These are phyloP conservation scores for Erysimum cheiri DNA, from an alignment of 441 rosid species.

Conservation along the genomic window DNA sequence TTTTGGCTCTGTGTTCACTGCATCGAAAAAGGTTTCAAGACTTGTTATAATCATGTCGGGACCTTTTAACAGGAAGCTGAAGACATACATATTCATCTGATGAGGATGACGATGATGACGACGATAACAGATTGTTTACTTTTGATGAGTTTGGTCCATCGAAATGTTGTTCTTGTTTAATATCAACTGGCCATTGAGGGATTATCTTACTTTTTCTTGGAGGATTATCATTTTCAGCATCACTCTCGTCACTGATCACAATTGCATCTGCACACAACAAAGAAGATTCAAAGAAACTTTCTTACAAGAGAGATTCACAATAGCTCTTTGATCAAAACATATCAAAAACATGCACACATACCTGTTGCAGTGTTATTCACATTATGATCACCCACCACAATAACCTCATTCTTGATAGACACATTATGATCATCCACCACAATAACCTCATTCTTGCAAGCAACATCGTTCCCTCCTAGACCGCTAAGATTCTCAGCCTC, in stretches of 20 bases:
- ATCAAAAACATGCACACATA: not conserved
- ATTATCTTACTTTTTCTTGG: not conserved
- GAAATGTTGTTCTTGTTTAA: constrained; percentile 18
- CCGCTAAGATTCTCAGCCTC: not conserved
- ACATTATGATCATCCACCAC: constrained; percentile 1
- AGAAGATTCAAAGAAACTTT: not conserved
- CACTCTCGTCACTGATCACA: constrained; percentile 32
- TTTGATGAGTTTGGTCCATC: constrained; percentile 10
- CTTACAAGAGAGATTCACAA: not conserved
- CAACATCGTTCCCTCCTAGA: not conserved
- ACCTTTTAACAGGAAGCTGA: not conserved
- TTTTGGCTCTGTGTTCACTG: not conserved
- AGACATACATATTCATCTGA: not conserved
- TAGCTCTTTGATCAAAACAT: not conserved
- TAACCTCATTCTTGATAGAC: not conserved
- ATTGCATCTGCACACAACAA: constrained; percentile 31
- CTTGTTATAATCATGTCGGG: constrained; percentile 10
- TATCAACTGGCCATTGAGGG: not conserved
- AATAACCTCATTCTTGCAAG: constrained; percentile 1
- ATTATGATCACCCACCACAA: not conserved
- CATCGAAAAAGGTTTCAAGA: constrained; percentile 19
- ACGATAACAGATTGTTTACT: not conserved
- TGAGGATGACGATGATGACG: not conserved
- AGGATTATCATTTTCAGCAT: constrained; percentile 6
- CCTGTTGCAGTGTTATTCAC: not conserved